These are phyloP conservation scores for Aspergillus novoparasiticus DNA, from an alignment of 2,329 filamentous ascomycete genomes.

Conservation along the genomic window DNA sequence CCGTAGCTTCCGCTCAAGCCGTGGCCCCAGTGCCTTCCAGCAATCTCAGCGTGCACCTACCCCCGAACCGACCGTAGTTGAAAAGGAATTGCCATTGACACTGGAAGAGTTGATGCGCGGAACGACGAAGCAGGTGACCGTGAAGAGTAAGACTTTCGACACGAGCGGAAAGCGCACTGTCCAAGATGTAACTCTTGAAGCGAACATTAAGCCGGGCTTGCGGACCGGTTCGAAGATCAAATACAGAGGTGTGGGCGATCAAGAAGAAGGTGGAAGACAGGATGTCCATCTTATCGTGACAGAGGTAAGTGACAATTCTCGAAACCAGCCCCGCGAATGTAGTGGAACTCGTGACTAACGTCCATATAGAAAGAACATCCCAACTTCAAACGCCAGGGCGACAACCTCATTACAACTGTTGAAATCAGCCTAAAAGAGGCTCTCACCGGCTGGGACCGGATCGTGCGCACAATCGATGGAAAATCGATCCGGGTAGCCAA, in stretches of 20 bases:
- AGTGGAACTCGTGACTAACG: conserved; percentile 42
- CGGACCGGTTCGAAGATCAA: conserved; percentile 99
- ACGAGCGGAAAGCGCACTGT: conserved; percentile 77
- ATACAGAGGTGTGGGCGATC: conserved; percentile 95
- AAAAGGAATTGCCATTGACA: conserved; percentile 76
- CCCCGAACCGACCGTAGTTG: conserved; percentile 87
- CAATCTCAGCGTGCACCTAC: conserved; percentile 52
- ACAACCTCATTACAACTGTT: conserved; percentile 78
- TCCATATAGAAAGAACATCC: conserved; percentile 75
- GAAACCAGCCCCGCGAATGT: background rate
- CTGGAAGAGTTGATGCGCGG: conserved; percentile 89
- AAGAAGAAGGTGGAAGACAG: conserved; percentile 93
- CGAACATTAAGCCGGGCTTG: conserved; percentile 91
- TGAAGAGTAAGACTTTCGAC: conserved; percentile 95
- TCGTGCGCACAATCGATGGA: conserved; percentile 91
- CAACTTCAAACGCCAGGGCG: conserved; percentile 81
- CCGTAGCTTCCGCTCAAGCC: conserved; percentile 35
- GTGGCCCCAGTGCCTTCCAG: conserved; percentile 31
- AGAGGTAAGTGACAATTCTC: conserved; percentile 66
- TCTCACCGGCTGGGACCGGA: conserved; percentile 88
- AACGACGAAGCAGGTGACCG: conserved; percentile 94
- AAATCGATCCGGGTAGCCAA: conserved; percentile 80
- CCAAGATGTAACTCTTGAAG: conserved; percentile 87
- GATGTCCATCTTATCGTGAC: conserved; percentile 93
- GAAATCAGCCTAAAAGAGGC: conserved; percentile 90